These are phyloP conservation scores for Kazachstania sp. DNA, from an alignment of 1,139 yeast genomes.

Conservation along the genomic window DNA sequence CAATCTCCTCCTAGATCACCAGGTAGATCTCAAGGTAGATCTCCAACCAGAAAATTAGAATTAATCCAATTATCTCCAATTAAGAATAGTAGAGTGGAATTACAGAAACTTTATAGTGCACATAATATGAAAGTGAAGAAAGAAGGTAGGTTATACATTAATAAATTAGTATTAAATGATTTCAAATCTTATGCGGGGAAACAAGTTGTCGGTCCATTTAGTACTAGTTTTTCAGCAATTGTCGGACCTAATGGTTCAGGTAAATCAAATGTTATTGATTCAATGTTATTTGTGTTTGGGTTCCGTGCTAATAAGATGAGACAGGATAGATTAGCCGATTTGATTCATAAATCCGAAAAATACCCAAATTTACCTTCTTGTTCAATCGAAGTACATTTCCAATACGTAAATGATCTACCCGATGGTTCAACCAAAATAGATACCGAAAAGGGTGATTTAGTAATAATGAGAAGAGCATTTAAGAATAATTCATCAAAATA, in stretches of 20 bases:
- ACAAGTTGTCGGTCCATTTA: constrained; percentile 93
- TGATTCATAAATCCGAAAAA: constrained; percentile 80
- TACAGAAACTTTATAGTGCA: constrained; percentile 26
- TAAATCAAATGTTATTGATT: constrained; percentile 93
- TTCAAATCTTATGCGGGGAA: constrained; percentile 94
- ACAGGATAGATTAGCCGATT: constrained; percentile 82
- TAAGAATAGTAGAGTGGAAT: constrained; percentile 29
- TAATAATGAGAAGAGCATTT: constrained; percentile 73
- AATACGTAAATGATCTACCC: constrained; percentile 59
- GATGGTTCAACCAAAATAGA: constrained; percentile 40
- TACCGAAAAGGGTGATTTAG: constrained; percentile 33
- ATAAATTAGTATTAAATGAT: constrained; percentile 63
- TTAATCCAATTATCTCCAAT: constrained; percentile 35
- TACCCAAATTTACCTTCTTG: constrained; percentile 64
- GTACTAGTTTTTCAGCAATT: constrained; percentile 87
- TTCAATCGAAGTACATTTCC: constrained; percentile 88
- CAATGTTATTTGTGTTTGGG: constrained; percentile 92
- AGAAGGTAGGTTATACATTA: constrained; percentile 55
- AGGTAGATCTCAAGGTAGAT: constrained; percentile 32
- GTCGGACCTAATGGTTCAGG: constrained; percentile 99
- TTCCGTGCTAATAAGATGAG: constrained; percentile 96
- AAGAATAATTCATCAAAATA: constrained; percentile 73
- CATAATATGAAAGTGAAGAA: constrained; percentile 18
- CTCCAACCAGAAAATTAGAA: constrained; percentile 34
- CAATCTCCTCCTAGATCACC: constrained; percentile 34